Conservation (phyloP, 164 flowering plant species). For the Chimonanthus praecox region DNA sequence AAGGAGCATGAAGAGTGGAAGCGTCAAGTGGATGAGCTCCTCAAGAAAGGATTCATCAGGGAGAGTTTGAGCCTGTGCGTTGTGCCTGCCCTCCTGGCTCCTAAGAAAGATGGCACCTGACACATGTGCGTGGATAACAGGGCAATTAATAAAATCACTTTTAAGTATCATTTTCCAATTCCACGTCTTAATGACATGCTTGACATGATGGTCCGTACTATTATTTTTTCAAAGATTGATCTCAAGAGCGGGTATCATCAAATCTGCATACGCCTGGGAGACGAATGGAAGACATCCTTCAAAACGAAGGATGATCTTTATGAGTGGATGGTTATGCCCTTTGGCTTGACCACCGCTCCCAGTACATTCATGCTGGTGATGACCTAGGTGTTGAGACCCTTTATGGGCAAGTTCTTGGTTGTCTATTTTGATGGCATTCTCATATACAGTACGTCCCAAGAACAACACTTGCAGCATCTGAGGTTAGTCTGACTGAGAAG, state of each 20-base stretch:
- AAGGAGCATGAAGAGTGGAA: no score
- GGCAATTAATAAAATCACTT: no score
- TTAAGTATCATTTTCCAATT: neutral
- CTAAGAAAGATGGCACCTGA: neutral
- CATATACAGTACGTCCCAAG: no score
- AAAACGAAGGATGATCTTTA: neutral
- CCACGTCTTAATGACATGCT: constrained; percentile 1
- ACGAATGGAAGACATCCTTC: neutral
- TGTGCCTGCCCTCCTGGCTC: no score
- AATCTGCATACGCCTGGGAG: neutral
- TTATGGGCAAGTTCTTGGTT: no score
- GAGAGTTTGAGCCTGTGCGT: no score
- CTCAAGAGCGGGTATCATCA: neutral
- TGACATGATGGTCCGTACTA: neutral
- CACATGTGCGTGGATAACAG: neutral
- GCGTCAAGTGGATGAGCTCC: no score
- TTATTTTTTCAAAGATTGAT: neutral
- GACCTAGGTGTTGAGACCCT: no score
- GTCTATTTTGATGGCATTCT: no score
- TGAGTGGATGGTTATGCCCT: neutral
- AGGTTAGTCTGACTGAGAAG: neutral
- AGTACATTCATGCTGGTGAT: neutral
- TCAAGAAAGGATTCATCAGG: no score
- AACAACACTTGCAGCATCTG: neutral
- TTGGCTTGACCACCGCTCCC: neutral